phyloP scores from a whole-genome alignment of 1,139 yeast genomes.

The Nakaseomyces glabratus region DNA sequence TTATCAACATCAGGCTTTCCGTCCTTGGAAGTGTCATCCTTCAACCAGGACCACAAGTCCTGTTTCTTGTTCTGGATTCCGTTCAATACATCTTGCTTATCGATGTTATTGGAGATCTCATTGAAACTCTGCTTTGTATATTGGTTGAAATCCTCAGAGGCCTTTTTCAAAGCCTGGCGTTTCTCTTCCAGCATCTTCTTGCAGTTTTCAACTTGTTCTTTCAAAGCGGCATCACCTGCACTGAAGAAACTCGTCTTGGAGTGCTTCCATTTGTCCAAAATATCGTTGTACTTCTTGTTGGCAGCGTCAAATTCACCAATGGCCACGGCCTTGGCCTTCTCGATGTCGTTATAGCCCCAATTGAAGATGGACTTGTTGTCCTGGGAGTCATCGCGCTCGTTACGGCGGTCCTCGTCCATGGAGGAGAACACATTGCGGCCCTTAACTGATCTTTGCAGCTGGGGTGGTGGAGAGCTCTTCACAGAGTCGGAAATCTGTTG shows the following conservation, averaged over 20 bases:
- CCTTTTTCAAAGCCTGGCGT: constrained; percentile 19
- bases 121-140: constrained; percentile 22
- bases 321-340: constrained; percentile 27
- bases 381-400: not conserved
- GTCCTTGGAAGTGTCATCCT: constrained; percentile 15
- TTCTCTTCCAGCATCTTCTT: constrained; percentile 19
- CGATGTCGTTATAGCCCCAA: constrained; percentile 30
- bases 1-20: constrained; percentile 14
- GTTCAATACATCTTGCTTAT: constrained; percentile 18
- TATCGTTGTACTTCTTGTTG: constrained; percentile 20
- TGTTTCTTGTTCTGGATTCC: constrained; percentile 7
- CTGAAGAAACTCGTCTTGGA: constrained; percentile 13
- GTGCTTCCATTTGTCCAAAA: constrained; percentile 14
- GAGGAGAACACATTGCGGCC: constrained; percentile 4
- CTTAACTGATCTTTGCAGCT: constrained; percentile 2
- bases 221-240: constrained; percentile 17
- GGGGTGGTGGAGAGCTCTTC: constrained; percentile 3
- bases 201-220: constrained; percentile 20
- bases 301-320: constrained; percentile 26
- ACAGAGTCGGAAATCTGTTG: constrained; percentile 5
- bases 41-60: constrained; percentile 11
- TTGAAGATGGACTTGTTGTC: constrained; percentile 22
- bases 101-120: constrained; percentile 23
- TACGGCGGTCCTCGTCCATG: constrained; percentile 4
- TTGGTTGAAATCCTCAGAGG: constrained; percentile 19